phyloP scores from a whole-genome alignment of 306 rosid species.

The Quercus rubra region DNA sequence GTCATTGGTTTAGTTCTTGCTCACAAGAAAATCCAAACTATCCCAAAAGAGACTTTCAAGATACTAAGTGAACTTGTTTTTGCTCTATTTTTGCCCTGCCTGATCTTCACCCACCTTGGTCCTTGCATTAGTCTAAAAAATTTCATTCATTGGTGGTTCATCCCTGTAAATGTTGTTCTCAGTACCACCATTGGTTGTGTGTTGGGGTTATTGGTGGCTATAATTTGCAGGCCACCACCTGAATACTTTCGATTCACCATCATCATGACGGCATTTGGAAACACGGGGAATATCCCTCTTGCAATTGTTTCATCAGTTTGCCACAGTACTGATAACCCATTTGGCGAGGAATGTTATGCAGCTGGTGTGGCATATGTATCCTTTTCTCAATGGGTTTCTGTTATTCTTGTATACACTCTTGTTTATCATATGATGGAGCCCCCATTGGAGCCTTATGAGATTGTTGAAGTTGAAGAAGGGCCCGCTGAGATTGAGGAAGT shows the following conservation, averaged over 20 bases:
- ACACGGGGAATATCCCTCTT: conserved; percentile 84
- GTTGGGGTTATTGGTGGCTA: conserved; percentile 66
- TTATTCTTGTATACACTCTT: conserved; percentile 74
- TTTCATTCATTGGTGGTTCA: conserved; percentile 75
- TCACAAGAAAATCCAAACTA: conserved; percentile 50
- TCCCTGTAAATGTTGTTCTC: conserved; percentile 73
- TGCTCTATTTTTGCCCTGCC: conserved; percentile 83
- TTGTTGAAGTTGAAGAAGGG: conserved; percentile 57
- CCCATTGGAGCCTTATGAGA: conserved; percentile 60
- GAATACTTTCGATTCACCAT: conserved; percentile 54
- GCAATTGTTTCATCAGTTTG: conserved; percentile 81
- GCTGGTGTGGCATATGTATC: conserved; percentile 88
- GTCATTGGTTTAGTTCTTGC: conserved; percentile 64
- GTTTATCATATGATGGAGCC: conserved; percentile 99
- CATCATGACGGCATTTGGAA: conserved; percentile 84
- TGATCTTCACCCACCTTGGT: conserved; percentile 77
- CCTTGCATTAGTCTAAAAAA: conserved; percentile 57
- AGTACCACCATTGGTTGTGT: conserved; percentile 65
- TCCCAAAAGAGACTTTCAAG: conserved; percentile 68
- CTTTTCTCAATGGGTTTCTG: conserved; percentile 83
- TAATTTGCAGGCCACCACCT: conserved; percentile 73
- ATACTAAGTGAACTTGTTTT: conserved; percentile 83
- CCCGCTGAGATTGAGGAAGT: conserved; percentile 26
- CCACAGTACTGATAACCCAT: conserved; percentile 56
- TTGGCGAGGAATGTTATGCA: conserved; percentile 63